A percentile compares a stretch with the other conserved stretches of the same genome.
phyloP scores from a whole-genome alignment of 495 filamentous ascomycete genomes.

The Penicillium cinerascens region DNA sequence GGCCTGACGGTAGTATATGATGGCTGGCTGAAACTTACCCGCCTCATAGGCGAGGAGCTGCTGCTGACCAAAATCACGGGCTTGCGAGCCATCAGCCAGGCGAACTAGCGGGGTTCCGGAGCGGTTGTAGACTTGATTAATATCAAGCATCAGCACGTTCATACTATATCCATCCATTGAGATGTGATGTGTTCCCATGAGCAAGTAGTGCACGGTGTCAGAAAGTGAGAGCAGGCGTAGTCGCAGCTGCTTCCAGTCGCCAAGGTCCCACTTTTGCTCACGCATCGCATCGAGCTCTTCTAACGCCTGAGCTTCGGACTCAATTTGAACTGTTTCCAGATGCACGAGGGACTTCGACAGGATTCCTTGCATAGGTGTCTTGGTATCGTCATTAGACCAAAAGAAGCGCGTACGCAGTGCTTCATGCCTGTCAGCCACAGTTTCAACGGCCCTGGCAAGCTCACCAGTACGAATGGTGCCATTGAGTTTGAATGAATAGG shows the following conservation, averaged over 20 bases:
- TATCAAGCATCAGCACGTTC: slow-evolving; percentile 32
- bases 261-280: slow-evolving; percentile 20
- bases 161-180: slow-evolving; percentile 39
- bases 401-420: slow-evolving; percentile 35
- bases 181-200: slow-evolving; percentile 40
- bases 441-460: slow-evolving; percentile 26
- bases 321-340: background rate
- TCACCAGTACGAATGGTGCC: background rate
- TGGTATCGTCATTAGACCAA: background rate
- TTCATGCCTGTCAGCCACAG: slow-evolving; percentile 35
- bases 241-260: slow-evolving; percentile 12
- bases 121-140: slow-evolving; percentile 37
- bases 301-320: background rate
- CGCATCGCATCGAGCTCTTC: slow-evolving; percentile 6
- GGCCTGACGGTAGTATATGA: background rate
- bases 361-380: slow-evolving; percentile 13
- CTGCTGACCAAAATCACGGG: background rate
- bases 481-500: background rate
- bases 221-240: slow-evolving; percentile 14
- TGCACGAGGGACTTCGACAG: background rate
- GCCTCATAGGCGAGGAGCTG: background rate
- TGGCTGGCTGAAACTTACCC: background rate
- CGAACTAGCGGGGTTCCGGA: background rate
- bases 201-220: slow-evolving; percentile 14
- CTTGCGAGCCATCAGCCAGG: background rate